Evolutionary conservation across 225 moss, liverwort and hornwort genomes (phyloP).

Genomic region (Rhytidiadelphus loreus): DNA sequence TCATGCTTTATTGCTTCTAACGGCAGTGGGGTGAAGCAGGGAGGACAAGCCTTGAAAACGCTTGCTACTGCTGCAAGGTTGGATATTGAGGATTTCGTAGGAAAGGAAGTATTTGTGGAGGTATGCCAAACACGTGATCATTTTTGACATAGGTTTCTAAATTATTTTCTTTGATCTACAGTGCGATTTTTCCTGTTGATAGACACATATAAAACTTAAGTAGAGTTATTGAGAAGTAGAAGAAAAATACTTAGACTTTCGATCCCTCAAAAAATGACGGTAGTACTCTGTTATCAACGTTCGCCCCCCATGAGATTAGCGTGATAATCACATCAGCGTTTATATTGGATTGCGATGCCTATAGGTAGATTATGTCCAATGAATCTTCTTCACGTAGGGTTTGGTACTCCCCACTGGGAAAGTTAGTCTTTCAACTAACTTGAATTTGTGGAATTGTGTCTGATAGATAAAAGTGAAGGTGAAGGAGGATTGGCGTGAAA

Average conservation of each 20-base stretch:
- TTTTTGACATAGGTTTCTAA: background rate
- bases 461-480: slow-evolving; percentile 75
- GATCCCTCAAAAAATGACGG: background rate
- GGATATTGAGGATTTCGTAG: slow-evolving; percentile 80
- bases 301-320: background rate
- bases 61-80: slow-evolving; percentile 85
- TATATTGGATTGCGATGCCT: background rate
- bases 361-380: background rate
- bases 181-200: background rate
- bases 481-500: slow-evolving; percentile 81
- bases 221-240: background rate
- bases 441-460: background rate
- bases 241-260: background rate
- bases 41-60: slow-evolving; percentile 58
- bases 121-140: slow-evolving; percentile 4
- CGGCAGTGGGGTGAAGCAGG: slow-evolving; percentile 23
- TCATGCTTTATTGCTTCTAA: background rate
- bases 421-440: background rate
- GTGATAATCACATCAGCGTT: background rate
- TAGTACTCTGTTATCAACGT: background rate
- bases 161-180: background rate
- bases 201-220: background rate
- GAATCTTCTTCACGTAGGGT: background rate
- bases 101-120: slow-evolving; percentile 82
- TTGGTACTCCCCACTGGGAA: background rate